A percentile compares a stretch with the other conserved stretches of the same genome.
phyloP scores from a whole-genome alignment of 208 protist species.

The Trypanosoma mega region DNA sequence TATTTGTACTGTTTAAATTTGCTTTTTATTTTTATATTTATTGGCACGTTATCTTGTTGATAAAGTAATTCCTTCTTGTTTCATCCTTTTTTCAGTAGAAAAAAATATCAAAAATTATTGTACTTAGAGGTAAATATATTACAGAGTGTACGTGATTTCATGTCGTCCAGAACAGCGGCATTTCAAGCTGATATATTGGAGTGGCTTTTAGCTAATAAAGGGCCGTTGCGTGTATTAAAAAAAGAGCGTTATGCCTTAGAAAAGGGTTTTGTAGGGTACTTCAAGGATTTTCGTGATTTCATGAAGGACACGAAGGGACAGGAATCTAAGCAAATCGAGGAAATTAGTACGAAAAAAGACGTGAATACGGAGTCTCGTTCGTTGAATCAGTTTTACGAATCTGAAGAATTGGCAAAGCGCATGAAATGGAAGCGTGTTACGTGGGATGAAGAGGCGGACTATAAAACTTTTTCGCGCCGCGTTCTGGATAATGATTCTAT shows the following conservation, averaged over 20 bases:
- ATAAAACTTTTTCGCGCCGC: conserved; percentile 76
- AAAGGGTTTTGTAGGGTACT: conserved; percentile 79
- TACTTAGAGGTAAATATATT: too few species aligned
- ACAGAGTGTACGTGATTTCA: background rate
- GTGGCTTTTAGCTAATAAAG: conserved; percentile 49
- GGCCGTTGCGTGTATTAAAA: conserved; percentile 32
- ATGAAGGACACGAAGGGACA: conserved; percentile 25
- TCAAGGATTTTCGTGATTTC: conserved; percentile 48
- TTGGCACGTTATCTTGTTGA: too few species aligned
- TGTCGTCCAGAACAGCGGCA: conserved; percentile 3
- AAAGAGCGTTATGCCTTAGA: conserved; percentile 66
- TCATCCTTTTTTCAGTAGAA: too few species aligned
- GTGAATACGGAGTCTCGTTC: conserved; percentile 28
- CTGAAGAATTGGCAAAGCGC: conserved; percentile 81
- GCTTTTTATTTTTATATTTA: background rate
- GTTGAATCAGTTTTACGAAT: conserved; percentile 89
- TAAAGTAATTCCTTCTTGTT: too few species aligned
- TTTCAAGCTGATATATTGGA: conserved; percentile 80
- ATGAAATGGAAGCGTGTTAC: conserved; percentile 94
- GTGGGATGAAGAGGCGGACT: conserved; percentile 90
- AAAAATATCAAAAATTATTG: too few species aligned
- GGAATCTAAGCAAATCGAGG: conserved; percentile 18
- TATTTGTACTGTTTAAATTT: conserved; percentile 23
- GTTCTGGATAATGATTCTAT: conserved; percentile 83
- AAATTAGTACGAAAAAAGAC: conserved; percentile 14